phyloP scores from a whole-genome alignment of 305 asterid species.

The Solanum hybrid region DNA sequence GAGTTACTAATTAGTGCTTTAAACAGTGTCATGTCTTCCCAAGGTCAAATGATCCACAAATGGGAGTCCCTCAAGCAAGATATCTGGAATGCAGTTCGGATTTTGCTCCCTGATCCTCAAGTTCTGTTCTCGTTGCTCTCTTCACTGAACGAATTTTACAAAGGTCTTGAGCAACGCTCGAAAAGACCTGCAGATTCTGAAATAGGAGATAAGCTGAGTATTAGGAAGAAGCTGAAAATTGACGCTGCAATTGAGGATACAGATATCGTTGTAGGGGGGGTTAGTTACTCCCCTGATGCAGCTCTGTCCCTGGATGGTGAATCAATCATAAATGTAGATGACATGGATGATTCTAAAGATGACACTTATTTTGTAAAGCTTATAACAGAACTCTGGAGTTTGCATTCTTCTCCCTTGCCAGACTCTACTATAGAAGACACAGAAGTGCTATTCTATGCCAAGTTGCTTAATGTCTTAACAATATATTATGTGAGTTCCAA shows the following conservation, averaged over 20 bases:
- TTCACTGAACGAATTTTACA: conserved; percentile 43
- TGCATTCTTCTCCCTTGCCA: conserved; percentile 21
- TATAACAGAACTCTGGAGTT: conserved; percentile 55
- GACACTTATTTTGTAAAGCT: conserved; percentile 24
- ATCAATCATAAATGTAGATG: conserved; percentile 29
- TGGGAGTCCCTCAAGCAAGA: conserved; percentile 52
- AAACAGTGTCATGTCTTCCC: conserved; percentile 27
- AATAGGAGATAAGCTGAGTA: conserved; percentile 22
- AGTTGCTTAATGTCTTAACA: conserved; percentile 66
- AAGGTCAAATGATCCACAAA: conserved; percentile 28
- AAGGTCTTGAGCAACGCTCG: conserved; percentile 28
- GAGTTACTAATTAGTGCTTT: conserved; percentile 49
- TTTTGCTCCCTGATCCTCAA: conserved; percentile 76
- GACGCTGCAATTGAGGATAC: conserved; percentile 36
- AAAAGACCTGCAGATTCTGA: conserved; percentile 65
- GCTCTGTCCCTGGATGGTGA: conserved; percentile 29
- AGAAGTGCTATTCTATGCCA: conserved; percentile 62
- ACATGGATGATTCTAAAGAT: conserved; percentile 31
- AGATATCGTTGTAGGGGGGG: conserved; percentile 67
- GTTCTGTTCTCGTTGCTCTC: conserved; percentile 69
- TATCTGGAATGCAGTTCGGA: conserved; percentile 50
- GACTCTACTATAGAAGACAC: conserved; percentile 29
- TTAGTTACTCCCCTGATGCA: conserved; percentile 35
- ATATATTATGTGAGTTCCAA: conserved; percentile 59
- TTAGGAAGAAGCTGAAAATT: conserved; percentile 56